These are phyloP conservation scores for Kondoa subrosea DNA, from an alignment of 768 basidiomycete species.

Conservation along the genomic window DNA sequence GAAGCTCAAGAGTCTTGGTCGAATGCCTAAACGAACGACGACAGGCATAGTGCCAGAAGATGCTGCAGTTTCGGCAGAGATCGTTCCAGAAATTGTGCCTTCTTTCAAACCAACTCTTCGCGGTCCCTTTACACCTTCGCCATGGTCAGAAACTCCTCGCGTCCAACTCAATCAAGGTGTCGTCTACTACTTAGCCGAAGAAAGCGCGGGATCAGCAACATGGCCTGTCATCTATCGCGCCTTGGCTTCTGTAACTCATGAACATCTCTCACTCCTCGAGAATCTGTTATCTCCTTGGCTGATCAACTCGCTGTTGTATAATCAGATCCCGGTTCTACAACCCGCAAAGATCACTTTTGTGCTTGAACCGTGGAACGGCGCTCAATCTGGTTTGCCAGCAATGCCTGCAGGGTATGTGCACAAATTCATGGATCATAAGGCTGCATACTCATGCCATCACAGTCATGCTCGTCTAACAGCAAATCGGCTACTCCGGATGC, in stretches of 20 bases:
- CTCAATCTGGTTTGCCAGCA: slow-evolving; percentile 49
- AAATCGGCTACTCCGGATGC: slow-evolving; percentile 62
- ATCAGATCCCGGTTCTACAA: slow-evolving; percentile 34
- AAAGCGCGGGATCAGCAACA: slow-evolving; percentile 40
- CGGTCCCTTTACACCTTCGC: slow-evolving; percentile 42
- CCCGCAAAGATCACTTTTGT: slow-evolving; percentile 73
- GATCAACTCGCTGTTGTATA: slow-evolving; percentile 59
- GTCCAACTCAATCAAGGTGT: slow-evolving; percentile 46
- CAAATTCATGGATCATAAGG: neutral
- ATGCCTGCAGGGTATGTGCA: slow-evolving; percentile 62
- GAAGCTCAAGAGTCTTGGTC: neutral
- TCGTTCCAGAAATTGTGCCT: slow-evolving; percentile 33
- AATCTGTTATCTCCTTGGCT: slow-evolving; percentile 72
- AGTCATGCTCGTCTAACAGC: slow-evolving; percentile 75
- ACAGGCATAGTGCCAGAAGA: neutral
- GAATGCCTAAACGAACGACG: neutral
- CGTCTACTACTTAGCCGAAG: slow-evolving; percentile 62
- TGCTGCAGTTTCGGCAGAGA: slow-evolving; percentile 29
- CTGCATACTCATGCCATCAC: neutral
- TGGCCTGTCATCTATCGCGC: slow-evolving; percentile 66
- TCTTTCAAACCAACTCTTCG: slow-evolving; percentile 12
- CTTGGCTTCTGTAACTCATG: slow-evolving; percentile 43
- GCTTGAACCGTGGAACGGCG: slow-evolving; percentile 53
- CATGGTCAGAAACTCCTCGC: slow-evolving; percentile 54
- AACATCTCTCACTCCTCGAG: slow-evolving; percentile 47